Conservation (phyloP, 2,329 filamentous ascomycete species). For the Verticillium tricorpus region DNA sequence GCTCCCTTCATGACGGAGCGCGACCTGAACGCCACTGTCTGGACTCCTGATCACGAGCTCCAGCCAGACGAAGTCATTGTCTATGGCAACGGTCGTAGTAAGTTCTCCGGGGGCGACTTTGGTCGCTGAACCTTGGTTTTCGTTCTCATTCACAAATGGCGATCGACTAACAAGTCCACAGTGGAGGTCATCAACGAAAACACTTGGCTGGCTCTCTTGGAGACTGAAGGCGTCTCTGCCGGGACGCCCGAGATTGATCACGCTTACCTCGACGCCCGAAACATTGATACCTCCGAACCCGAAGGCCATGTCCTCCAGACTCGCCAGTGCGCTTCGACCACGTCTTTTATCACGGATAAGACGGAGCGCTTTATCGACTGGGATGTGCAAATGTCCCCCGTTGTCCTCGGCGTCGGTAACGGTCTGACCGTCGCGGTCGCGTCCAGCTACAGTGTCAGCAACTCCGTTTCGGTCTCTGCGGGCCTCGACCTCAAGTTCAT, state of each 20-base stretch:
- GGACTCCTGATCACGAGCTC: constrained; percentile 1
- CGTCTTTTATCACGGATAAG: constrained; percentile 3
- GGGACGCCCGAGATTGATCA: background rate
- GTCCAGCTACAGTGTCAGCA: constrained; percentile 6
- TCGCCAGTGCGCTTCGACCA: constrained; percentile 6
- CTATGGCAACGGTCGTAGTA: constrained; percentile 1
- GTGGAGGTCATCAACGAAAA: constrained; percentile 4
- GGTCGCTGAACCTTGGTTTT: background rate
- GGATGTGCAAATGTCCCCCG: constrained; percentile 12
- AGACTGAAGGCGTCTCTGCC: background rate
- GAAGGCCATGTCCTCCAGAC: background rate
- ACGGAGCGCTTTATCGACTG: constrained; percentile 10
- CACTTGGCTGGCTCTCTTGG: background rate
- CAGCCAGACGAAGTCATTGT: background rate
- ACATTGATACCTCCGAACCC: background rate
- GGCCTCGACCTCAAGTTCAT: constrained; percentile 3
- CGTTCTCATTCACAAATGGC: no score
- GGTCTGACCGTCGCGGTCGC: constrained; percentile 9
- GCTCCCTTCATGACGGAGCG: background rate
- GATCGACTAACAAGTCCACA: background rate
- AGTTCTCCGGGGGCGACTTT: background rate
- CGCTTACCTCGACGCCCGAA: background rate
- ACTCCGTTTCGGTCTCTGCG: constrained; percentile 1
- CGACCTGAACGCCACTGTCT: constrained; percentile 1
- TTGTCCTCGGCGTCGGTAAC: constrained; percentile 7